Conservation (phyloP, 345 rosid species). For the Salix udensis region DNA sequence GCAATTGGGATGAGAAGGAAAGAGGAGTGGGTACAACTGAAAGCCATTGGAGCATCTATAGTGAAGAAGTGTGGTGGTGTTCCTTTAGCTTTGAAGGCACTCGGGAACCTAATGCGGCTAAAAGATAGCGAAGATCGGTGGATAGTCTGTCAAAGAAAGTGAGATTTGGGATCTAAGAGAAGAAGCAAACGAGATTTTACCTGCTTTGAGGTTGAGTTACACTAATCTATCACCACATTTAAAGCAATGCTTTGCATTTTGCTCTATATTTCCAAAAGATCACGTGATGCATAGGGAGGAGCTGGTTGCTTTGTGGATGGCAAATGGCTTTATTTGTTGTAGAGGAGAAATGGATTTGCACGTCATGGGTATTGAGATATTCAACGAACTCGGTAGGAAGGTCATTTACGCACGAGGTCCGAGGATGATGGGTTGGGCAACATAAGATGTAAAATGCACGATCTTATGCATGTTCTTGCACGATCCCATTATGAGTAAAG, state of each 20-base stretch:
- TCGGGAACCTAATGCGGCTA: slow-evolving; percentile 11
- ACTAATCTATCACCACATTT: background rate
- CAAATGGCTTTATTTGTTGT: slow-evolving; percentile 18
- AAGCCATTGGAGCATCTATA: slow-evolving; percentile 11
- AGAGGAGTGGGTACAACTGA: background rate
- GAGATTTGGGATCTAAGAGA: slow-evolving; percentile 12
- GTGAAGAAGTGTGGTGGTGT: slow-evolving; percentile 14
- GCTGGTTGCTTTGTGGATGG: slow-evolving; percentile 27
- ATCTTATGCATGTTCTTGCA: slow-evolving; percentile 23
- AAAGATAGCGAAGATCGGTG: slow-evolving; percentile 3
- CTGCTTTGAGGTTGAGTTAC: slow-evolving; percentile 6
- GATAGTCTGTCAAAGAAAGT: slow-evolving; percentile 7
- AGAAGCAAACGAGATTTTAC: background rate
- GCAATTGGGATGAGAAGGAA: background rate
- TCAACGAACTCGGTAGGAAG: slow-evolving; percentile 13
- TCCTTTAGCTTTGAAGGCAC: slow-evolving; percentile 12
- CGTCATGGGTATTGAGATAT: slow-evolving; percentile 15
- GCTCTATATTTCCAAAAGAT: slow-evolving; percentile 7
- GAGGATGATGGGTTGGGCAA: background rate
- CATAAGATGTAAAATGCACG: slow-evolving; percentile 22
- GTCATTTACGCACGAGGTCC: slow-evolving; percentile 10
- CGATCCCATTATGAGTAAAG: slow-evolving; percentile 1
- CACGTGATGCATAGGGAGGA: background rate
- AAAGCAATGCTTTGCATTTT: slow-evolving; percentile 11
- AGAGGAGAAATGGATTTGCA: background rate